Evolutionary conservation across 2,329 filamentous ascomycete genomes (phyloP), one percentile per base, ranked within the genome.

Genomic region (Aspergillus brunneoviolaceus): DNA sequence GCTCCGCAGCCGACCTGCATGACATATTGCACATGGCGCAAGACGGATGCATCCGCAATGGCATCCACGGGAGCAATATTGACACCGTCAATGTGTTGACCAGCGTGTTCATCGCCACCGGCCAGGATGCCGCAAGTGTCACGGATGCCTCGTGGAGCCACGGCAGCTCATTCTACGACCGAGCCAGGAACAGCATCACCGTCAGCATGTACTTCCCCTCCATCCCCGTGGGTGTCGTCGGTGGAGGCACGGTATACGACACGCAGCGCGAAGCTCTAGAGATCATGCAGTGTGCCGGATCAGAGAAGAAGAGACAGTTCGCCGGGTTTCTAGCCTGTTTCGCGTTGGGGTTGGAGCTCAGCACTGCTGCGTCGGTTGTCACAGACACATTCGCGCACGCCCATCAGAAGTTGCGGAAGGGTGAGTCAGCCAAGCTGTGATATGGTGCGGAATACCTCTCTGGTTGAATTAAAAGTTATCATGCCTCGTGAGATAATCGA

Each of bases 291-390:
- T 71, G 67, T 25, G 57, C 53, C 16, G 68, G 64, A 10, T 52
- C 63, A 4, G 66, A 64, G 6, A 65, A 61, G 29, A 73, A 70
- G 55, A 60, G 58, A 45, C 67, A 63, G 3, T 55, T 73, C 21
- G 70, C 70, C 2, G 68, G 70, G 16, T 63, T 65, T 2, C 67
- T 71, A 39, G 67, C 67, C 31, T 61, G 63, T 1, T 72, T 72
- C 60, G 64, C 67, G 5, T 60, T 73, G 42, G 69, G 69, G 0
- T 51, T 72, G 23, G 68, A 72, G 25, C 27, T 68, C 5, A 70
- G 69, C 51, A 70, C 69, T 10, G 29, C 63, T 51, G 61, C 62
- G 51, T 63, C 69, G 1, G 59, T 70, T 19, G 56, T 56, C 11
- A 64, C 49, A 12, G 60, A 62, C 29, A 68, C 67, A 2, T 70